A percentile compares a stretch with the other conserved stretches of the same genome.
Evolutionary conservation across 306 rosid genomes (phyloP).

Genomic region (Rosa multiflora): DNA sequence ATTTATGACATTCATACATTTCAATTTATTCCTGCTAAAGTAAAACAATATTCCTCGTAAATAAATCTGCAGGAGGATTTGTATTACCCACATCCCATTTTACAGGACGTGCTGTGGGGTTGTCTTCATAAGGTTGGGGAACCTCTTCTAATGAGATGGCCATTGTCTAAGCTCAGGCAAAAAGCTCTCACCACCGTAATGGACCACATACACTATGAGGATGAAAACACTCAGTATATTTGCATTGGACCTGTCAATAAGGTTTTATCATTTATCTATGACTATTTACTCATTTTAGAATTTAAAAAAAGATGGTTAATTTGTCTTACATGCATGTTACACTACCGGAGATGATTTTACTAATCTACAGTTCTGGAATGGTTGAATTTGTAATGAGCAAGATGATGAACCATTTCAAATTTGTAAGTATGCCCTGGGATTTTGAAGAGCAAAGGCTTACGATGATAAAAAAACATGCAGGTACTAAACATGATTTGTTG

Average conservation of each 20-base stretch:
- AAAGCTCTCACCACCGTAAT: slow-evolving; percentile 55
- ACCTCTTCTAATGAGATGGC: slow-evolving; percentile 59
- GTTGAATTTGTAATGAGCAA: background rate
- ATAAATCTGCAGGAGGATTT: slow-evolving; percentile 54
- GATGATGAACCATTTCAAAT: background rate
- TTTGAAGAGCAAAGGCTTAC: background rate
- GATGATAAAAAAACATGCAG: slow-evolving; percentile 19
- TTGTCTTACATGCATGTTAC: background rate
- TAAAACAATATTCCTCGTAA: background rate
- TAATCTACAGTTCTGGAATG: background rate
- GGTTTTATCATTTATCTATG: slow-evolving; percentile 30
- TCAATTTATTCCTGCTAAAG: background rate
- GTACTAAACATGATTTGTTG: slow-evolving; percentile 81
- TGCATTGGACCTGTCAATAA: slow-evolving; percentile 70
- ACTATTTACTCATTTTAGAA: no score
- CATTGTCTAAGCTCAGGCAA: slow-evolving; percentile 55
- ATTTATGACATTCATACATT: background rate
- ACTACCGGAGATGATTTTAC: background rate
- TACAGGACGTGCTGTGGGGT: slow-evolving; percentile 61
- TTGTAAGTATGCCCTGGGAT: background rate
- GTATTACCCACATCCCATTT: slow-evolving; percentile 38
- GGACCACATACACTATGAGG: slow-evolving; percentile 70
- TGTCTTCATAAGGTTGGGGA: slow-evolving; percentile 53
- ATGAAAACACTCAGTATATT: slow-evolving; percentile 56
- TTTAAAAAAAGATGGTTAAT: background rate